Evolutionary conservation across 306 rosid genomes (phyloP).

Genomic region (Dryas octopetala): DNA sequence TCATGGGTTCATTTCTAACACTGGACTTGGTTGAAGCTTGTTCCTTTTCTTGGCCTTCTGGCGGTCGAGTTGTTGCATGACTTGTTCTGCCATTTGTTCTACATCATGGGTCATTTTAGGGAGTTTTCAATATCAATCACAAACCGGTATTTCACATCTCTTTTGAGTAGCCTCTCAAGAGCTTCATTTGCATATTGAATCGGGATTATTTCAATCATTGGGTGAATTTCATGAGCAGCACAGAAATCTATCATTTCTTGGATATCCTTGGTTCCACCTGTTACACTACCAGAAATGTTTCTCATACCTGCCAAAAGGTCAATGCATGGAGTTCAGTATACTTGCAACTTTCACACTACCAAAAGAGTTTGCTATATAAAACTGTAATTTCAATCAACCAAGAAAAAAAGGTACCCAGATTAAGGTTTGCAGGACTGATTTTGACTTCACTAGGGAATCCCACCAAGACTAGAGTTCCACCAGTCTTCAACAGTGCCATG

Average conservation of each 20-base stretch:
- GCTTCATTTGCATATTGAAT: constrained; percentile 84
- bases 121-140: constrained; percentile 80
- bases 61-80: too few relatives aligned
- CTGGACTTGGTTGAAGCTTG: too few relatives aligned
- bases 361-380: constrained; percentile 5
- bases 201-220: constrained; percentile 75
- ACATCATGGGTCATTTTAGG: constrained; percentile 31
- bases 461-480: constrained; percentile 59
- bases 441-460: constrained; percentile 82
- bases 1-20: too few relatives aligned
- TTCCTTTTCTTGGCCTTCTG: too few relatives aligned
- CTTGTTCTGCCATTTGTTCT: too few relatives aligned
- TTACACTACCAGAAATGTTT: constrained; percentile 56
- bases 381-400: background rate
- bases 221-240: constrained; percentile 59
- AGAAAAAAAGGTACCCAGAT: constrained; percentile 44
- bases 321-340: constrained; percentile 10
- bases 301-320: constrained; percentile 50
- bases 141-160: constrained; percentile 75
- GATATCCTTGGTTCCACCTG: constrained; percentile 67
- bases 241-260: constrained; percentile 84
- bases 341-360: background rate
- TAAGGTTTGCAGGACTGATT: constrained; percentile 65
- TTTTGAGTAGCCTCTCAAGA: constrained; percentile 67
- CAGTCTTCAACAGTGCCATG: constrained; percentile 64